Base-by-base conservation (phyloP, 2,329 filamentous ascomycete genomes). In the Orbilia oligospora region DNA sequence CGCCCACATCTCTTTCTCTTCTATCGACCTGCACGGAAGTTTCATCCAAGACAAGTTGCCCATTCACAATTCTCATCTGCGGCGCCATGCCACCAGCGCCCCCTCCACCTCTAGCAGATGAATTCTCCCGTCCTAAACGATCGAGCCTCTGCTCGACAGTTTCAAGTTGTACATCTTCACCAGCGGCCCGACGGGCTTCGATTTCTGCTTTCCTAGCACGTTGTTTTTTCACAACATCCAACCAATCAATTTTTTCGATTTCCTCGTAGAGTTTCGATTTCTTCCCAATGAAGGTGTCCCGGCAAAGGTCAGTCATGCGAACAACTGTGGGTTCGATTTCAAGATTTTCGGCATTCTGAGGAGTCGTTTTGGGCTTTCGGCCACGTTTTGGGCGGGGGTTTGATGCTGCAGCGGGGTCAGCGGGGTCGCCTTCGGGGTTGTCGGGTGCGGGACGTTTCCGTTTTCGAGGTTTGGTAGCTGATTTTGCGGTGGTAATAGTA, bases 191-290 rank as follows among this genome's bases (percentile, higher is more conserved):
- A 10, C 81, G 81, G n/a, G 81, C 80, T 51, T 84, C 81, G 24
- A 82, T 82, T 48, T 82, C 55, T 73, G 79, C 76, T 82, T 84
- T 63, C 76, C 81, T 81, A 70, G 83, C 83, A 68, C 83, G 83
- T 65, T 83, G 83, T 79, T 84, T 85, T 65, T 83, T 83, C 5
- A 83, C 84, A 78, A 87, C 85, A 79, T 88, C 85, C 53, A 86
- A 85, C 84, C 86, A 88, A 80, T 93, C 88, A 51, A 92, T 89
- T 80, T 90, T 87, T 49, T 90, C 89, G 81, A 96, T 90, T 82
- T 92, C 90, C 81, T 90, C 89, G 81, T 93, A 92, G 2, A 91
- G 88, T 82, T 90, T 91, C 71, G 93, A 94, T 76, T 91, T 90
- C 83, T 92, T 92, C 72, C 93, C 93, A 71, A 91, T 91, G 22